phyloP scores from a whole-genome alignment of 148 eudicot genomes.

The Dianthus caryophyllus region DNA sequence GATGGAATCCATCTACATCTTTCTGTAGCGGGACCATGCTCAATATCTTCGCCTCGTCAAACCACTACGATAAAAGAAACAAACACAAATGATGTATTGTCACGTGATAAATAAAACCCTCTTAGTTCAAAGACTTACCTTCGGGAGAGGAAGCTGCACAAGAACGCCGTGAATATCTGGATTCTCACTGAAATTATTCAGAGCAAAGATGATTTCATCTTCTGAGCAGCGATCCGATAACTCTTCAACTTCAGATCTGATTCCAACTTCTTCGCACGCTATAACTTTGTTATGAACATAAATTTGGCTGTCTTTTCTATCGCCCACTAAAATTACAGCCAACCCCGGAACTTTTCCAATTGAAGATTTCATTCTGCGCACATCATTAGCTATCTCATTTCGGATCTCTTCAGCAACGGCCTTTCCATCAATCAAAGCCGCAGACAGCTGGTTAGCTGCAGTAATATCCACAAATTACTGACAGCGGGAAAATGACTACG shows the following conservation, averaged over 20 bases:
- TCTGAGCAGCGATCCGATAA: constrained; percentile 54
- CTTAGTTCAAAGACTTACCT: constrained; percentile 33
- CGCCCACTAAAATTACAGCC: constrained; percentile 72
- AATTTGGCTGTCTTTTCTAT: constrained; percentile 60
- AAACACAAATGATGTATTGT: neutral
- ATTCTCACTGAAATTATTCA: constrained; percentile 45
- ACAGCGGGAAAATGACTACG: neutral
- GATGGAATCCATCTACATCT: constrained; percentile 90
- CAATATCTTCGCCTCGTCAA: constrained; percentile 59
- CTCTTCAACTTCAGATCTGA: constrained; percentile 41
- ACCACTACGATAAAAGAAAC: constrained; percentile 34
- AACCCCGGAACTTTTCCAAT: constrained; percentile 66
- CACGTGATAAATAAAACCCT: neutral
- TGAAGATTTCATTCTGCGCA: constrained; percentile 52
- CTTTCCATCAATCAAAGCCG: constrained; percentile 68
- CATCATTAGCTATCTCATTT: constrained; percentile 53
- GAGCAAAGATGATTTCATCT: constrained; percentile 45
- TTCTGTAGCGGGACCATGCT: constrained; percentile 53
- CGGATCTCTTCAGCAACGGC: constrained; percentile 56
- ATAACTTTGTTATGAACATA: constrained; percentile 69
- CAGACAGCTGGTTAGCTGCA: constrained; percentile 41
- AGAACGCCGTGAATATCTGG: constrained; percentile 71
- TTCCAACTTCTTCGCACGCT: constrained; percentile 74
- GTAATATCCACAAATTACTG: constrained; percentile 18
- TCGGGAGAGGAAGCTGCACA: constrained; percentile 87